Evolutionary conservation across 176 grass and related monocot species (phyloP), one percentile per base, ranked within the genome.

Genomic region (Oryza punctata): DNA sequence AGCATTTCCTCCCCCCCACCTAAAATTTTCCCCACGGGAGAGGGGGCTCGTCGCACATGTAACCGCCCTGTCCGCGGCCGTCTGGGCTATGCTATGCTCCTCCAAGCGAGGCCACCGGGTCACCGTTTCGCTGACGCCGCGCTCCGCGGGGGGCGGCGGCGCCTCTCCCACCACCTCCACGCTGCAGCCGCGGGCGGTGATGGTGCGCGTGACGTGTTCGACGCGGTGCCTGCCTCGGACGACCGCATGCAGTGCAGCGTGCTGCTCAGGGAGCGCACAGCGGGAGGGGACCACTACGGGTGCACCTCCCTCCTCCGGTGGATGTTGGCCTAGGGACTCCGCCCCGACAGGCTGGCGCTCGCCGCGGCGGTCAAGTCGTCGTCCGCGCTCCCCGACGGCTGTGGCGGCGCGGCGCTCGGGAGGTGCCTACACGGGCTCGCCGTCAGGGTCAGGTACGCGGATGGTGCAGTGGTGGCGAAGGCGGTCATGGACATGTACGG

Each of bases 401-500:
- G 76, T 15, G 3, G 14, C 47, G 47, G 50, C 0, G 13, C 12
- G 6, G 13, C 28, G 6, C 74, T 84, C 4, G 86, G 67, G 43
- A 73, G 37, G 57, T 88, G 84, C 67, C 86, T 96, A 65, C 94
- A 96, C 82, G 88, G 80, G 50, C 76, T 89, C 67, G 76, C 81
- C 1, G 44, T 89, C 64, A 96, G 84, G 83, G 28, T 65, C 33
- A 80, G 91, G 25, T 78, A 83, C 28, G 41, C 30, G 7, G 49
- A 65, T 15, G 75, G 68, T 44, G 59, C 37, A 26, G 72, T 83
- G 12, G 91, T 93, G 33, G 84, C 82, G 21, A 93, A 96, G 86
- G 88, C 88, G 2, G 35, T 83, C 69, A 89, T 96, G 85, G 88
- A 89, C 67, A 81, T 82, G 88, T 93, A 93, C 77, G 88, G 82